These are phyloP conservation scores for Tetradesmus obliquus DNA, from an alignment of 139 green algal species.

Conservation along the genomic window DNA sequence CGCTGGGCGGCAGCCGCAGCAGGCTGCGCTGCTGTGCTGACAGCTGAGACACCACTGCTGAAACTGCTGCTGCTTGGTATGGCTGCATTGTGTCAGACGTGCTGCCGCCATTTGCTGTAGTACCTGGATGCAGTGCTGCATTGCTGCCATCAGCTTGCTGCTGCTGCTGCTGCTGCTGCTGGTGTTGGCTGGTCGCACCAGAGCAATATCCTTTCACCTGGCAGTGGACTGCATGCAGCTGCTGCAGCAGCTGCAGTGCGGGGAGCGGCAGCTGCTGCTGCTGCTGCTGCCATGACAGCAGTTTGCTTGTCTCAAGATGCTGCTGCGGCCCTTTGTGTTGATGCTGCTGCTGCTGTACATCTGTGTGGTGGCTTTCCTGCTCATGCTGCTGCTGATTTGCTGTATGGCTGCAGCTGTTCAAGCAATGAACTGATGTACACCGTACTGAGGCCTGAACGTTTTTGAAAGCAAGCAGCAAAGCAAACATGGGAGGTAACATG, in stretches of 20 bases:
- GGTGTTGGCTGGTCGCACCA: background rate
- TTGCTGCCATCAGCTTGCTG: background rate
- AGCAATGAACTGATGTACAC: background rate
- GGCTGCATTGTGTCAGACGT: background rate
- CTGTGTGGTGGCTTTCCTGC: background rate
- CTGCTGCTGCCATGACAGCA: background rate
- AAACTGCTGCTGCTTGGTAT: background rate
- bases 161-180: slow-evolving; percentile 14
- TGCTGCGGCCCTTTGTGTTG: background rate
- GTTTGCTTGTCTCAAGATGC: background rate
- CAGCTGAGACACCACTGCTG: background rate
- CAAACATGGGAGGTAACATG: background rate
- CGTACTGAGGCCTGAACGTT: background rate
- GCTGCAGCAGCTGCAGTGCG: background rate
- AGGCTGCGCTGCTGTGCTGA: background rate
- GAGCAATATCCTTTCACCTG: slow-evolving; percentile 10
- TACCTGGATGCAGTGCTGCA: background rate
- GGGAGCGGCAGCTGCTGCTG: background rate
- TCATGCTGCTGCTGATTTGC: background rate
- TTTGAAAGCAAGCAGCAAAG: background rate
- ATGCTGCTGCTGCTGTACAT: background rate
- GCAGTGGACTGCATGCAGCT: background rate
- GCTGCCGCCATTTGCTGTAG: background rate
- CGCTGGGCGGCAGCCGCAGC: slow-evolving; percentile 2
- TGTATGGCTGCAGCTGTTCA: background rate